Percentiles rank a stretch among this genome's conserved stretches.
These are phyloP conservation scores for Pyrenopolyporus hunteri DNA, from an alignment of 495 filamentous ascomycete genomes.

Conservation along the genomic window DNA sequence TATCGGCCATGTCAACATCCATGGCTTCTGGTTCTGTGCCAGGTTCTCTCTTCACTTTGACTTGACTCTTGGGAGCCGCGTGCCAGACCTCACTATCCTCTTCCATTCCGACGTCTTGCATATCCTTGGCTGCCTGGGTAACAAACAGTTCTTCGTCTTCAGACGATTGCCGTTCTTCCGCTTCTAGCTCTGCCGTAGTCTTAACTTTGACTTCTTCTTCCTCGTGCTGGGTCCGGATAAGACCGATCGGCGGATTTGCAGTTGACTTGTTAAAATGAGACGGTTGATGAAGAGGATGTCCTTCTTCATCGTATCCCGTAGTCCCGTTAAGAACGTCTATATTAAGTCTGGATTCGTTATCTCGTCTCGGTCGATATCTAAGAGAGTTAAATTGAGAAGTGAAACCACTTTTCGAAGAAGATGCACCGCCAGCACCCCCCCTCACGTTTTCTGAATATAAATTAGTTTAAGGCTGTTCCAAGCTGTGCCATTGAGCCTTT, in stretches of 20 bases:
- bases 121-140: slow-evolving; percentile 33
- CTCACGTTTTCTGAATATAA: slow-evolving; percentile 35
- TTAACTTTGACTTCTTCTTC: slow-evolving; percentile 58
- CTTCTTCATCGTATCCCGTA: slow-evolving; percentile 41
- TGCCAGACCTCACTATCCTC: slow-evolving; percentile 46
- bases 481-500: background rate
- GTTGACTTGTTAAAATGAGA: slow-evolving; percentile 41
- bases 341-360: slow-evolving; percentile 48
- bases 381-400: slow-evolving; percentile 22
- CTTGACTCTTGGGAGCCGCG: slow-evolving; percentile 37
- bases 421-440: slow-evolving; percentile 42
- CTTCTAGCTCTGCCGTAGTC: slow-evolving; percentile 58
- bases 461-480: slow-evolving; percentile 24
- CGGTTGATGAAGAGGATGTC: slow-evolving; percentile 22
- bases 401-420: slow-evolving; percentile 38
- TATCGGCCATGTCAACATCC: slow-evolving; percentile 47
- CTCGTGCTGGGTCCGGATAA: slow-evolving; percentile 60
- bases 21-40: slow-evolving; percentile 38
- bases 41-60: slow-evolving; percentile 43
- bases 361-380: slow-evolving; percentile 38
- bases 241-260: slow-evolving; percentile 54
- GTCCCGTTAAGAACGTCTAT: slow-evolving; percentile 49
- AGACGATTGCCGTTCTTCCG: slow-evolving; percentile 44
- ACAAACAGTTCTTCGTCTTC: slow-evolving; percentile 56
- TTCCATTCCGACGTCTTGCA: slow-evolving; percentile 43